phyloP scores from a whole-genome alignment of 2,329 filamentous ascomycete species.

The Paraphaeosphaeria sporulosa region DNA sequence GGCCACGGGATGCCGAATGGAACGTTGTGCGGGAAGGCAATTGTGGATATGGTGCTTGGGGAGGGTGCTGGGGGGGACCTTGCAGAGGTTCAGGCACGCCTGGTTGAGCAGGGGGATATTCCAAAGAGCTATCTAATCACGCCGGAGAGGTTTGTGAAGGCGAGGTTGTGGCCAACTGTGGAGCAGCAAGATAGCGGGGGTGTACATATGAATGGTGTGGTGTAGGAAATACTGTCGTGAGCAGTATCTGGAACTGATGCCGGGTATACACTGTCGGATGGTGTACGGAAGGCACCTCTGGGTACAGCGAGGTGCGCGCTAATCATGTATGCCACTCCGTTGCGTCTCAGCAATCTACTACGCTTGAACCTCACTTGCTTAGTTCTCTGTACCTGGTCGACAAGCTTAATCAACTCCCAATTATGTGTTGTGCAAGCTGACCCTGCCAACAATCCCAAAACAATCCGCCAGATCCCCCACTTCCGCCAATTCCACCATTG shows the following conservation, averaged over 20 bases:
- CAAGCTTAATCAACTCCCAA: not conserved
- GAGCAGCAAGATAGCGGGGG: slow-evolving; percentile 41
- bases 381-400: no score
- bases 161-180: slow-evolving; percentile 43
- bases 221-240: slow-evolving; percentile 20
- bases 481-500: no score
- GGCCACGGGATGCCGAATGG: slow-evolving; percentile 81
- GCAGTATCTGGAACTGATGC: not conserved
- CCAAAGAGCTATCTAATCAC: slow-evolving; percentile 49
- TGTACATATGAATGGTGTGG: slow-evolving; percentile 35
- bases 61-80: slow-evolving; percentile 46
- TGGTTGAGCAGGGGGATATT: slow-evolving; percentile 45
- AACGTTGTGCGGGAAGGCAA: slow-evolving; percentile 70
- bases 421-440: no score
- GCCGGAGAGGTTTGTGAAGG: slow-evolving; percentile 43
- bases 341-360: no score
- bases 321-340: no score
- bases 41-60: slow-evolving; percentile 66
- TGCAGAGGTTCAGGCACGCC: slow-evolving; percentile 31
- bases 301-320: no score
- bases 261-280: not conserved
- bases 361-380: no score
- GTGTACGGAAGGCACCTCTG: not conserved
- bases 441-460: no score
- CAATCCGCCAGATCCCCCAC: no score